phyloP scores from a whole-genome alignment of 345 rosid genomes.

The Euphorbia tirucalli region DNA sequence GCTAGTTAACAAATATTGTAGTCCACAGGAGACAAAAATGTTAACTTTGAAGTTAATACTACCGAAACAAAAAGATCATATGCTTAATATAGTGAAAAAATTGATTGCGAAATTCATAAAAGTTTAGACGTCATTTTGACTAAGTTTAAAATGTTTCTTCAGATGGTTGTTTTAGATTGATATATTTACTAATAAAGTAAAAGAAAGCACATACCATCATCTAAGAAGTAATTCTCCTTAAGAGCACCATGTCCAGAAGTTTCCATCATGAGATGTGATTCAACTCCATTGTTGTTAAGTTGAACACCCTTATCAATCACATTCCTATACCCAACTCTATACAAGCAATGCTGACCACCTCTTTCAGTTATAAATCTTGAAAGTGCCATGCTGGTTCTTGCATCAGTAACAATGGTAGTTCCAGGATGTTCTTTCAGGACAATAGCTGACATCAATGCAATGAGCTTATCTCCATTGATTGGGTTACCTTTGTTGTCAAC shows the following conservation, averaged over 20 bases:
- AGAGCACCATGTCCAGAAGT: slow-evolving; percentile 96
- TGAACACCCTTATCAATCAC: slow-evolving; percentile 89
- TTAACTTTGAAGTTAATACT: no score
- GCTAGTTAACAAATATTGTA: no score
- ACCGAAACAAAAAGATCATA: no score
- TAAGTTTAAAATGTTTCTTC: no score
- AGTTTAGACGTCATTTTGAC: no score
- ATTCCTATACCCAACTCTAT: slow-evolving; percentile 86
- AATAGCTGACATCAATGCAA: slow-evolving; percentile 83
- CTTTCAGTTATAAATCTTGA: slow-evolving; percentile 59
- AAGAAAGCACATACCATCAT: slow-evolving; percentile 78
- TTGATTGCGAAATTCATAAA: no score
- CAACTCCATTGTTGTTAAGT: slow-evolving; percentile 68
- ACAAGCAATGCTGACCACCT: slow-evolving; percentile 89
- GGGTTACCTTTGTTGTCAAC: slow-evolving; percentile 80
- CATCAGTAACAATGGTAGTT: slow-evolving; percentile 77
- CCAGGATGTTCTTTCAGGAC: slow-evolving; percentile 81
- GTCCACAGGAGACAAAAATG: no score
- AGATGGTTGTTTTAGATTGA: no score
- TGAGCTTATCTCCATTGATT: slow-evolving; percentile 84
- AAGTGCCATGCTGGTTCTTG: slow-evolving; percentile 82
- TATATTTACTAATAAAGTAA: no score
- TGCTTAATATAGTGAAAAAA: no score
- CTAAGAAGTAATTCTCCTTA: slow-evolving; percentile 84
- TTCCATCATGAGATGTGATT: slow-evolving; percentile 95